A percentile compares a stretch with the other conserved stretches of the same genome.
Evolutionary conservation across 257 asterid species (phyloP).

Genomic region (Solanum lycopersicoides): DNA sequence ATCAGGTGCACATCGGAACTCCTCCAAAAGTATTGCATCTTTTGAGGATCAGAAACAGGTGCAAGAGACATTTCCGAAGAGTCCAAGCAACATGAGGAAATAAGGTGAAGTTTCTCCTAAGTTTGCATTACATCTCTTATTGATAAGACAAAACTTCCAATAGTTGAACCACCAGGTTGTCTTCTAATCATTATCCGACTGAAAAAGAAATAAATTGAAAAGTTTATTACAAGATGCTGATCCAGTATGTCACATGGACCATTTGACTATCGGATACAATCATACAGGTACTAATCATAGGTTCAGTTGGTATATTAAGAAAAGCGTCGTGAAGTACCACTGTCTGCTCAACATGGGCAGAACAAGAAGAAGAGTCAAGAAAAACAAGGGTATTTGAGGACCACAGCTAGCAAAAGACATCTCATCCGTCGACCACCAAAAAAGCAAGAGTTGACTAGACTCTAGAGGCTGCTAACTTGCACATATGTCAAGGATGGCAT

Average conservation of each 20-base stretch:
- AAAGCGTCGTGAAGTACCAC: background rate
- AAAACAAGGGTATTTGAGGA: background rate
- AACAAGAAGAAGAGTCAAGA: background rate
- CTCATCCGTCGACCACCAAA: background rate
- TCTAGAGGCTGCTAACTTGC: background rate
- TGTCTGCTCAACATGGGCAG: background rate
- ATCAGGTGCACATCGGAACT: background rate
- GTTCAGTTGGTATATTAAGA: background rate
- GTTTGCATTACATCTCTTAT: background rate
- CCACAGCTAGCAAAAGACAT: background rate
- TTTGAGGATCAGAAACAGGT: background rate
- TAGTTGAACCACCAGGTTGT: background rate
- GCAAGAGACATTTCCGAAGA: background rate
- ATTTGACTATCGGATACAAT: background rate
- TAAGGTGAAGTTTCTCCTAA: background rate
- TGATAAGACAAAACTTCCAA: background rate
- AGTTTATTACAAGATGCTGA: background rate
- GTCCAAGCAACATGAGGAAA: background rate
- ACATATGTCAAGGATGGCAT: background rate
- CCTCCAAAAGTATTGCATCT: background rate
- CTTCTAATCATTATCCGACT: background rate
- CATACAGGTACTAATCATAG: background rate
- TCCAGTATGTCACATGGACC: background rate
- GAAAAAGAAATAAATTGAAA: background rate
- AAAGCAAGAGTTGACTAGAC: background rate